phyloP scores from a whole-genome alignment of 495 filamentous ascomycete genomes.

The Daldinia childiae region DNA sequence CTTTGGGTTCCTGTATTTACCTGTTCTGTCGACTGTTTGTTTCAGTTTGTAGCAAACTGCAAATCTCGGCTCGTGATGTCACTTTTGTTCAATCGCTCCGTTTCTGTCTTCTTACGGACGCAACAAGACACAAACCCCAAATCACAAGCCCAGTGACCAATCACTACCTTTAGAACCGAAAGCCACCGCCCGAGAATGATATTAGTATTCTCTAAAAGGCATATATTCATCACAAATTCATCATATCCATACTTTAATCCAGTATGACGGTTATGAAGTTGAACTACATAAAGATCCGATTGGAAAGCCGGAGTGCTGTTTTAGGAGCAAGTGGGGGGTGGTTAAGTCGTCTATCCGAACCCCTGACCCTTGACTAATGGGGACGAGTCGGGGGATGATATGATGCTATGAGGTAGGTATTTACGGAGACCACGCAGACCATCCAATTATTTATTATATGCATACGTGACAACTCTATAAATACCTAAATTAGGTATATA shows the following conservation, averaged over 20 bases:
- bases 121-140: not conserved
- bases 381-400: not conserved
- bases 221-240: not conserved
- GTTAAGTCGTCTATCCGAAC: constrained; percentile 34
- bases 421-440: not conserved
- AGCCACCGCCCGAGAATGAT: not conserved
- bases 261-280: constrained; percentile 19
- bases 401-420: too few species aligned
- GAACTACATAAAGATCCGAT: constrained; percentile 26
- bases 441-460: too few species aligned
- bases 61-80: not conserved
- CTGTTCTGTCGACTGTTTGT: constrained; percentile 9
- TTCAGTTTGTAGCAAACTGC: constrained; percentile 34
- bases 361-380: constrained; percentile 32
- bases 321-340: constrained; percentile 9
- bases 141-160: not conserved
- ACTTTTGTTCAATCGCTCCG: not conserved
- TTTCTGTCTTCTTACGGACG: not conserved
- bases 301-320: constrained; percentile 25
- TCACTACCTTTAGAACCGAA: not conserved
- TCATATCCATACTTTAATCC: constrained; percentile 16
- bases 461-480: too few species aligned
- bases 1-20: constrained; percentile 29
- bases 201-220: not conserved
- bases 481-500: too few species aligned